A percentile compares a stretch with the other conserved stretches of the same genome.
phyloP scores from a whole-genome alignment of 345 rosid genomes.

The Atalantia buxifolia region DNA sequence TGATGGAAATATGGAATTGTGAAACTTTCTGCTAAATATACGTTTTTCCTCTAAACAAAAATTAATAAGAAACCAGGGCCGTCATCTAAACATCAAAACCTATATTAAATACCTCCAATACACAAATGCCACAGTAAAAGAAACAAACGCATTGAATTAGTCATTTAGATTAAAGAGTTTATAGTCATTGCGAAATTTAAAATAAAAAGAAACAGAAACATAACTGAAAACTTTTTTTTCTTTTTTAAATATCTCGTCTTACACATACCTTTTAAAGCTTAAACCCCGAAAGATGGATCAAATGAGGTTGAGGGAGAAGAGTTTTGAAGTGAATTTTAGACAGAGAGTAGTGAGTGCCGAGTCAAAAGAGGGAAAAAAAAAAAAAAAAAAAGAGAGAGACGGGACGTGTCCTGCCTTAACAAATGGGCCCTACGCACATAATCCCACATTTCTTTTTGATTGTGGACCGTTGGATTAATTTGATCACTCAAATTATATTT shows the following conservation, averaged over 20 bases:
- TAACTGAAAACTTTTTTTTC: neutral
- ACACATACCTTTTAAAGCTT: neutral
- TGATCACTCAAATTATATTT: too few relatives aligned
- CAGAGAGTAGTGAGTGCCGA: neutral
- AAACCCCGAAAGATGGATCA: neutral
- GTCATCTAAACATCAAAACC: neutral
- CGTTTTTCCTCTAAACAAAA: neutral
- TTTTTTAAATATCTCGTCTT: neutral
- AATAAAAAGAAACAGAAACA: neutral
- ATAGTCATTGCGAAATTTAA: neutral
- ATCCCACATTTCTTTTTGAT: too few relatives aligned
- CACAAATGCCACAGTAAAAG: neutral
- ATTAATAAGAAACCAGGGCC: neutral
- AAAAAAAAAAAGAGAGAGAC: neutral
- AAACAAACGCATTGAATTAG: neutral
- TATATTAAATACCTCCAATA: neutral
- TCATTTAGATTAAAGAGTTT: neutral
- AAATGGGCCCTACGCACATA: neutral
- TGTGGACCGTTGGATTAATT: too few relatives aligned
- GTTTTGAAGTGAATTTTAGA: neutral
- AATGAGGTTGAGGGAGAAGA: neutral
- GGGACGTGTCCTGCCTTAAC: constrained; percentile 9
- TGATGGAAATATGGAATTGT: neutral
- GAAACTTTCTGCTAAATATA: neutral
- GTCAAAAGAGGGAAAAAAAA: neutral